Percentiles rank a stretch among this genome's conserved stretches.
Conservation (phyloP, 495 filamentous ascomycete species). For the Tetracladium setigerum region DNA sequence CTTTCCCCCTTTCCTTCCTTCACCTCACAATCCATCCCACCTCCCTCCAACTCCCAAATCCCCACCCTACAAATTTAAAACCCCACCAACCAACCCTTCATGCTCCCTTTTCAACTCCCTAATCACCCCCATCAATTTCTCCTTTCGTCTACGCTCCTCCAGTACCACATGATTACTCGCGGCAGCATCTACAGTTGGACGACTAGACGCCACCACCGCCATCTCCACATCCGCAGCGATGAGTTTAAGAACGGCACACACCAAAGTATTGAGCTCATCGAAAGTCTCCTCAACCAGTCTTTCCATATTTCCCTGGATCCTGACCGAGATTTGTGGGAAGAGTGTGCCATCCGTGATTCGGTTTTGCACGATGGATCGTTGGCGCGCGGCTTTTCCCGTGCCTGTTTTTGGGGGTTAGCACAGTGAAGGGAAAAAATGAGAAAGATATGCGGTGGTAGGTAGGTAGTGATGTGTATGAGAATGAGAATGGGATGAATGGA, state of each 20-base stretch:
- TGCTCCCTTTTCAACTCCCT: not conserved
- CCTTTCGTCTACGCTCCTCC: slow-evolving; percentile 1
- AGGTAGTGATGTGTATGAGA: no score
- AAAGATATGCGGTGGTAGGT: no score
- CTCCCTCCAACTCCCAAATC: not conserved
- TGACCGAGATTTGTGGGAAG: slow-evolving; percentile 8
- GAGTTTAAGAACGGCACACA: not conserved
- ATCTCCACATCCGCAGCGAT: slow-evolving; percentile 5
- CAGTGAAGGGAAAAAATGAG: no score
- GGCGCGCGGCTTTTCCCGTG: slow-evolving; percentile 1
- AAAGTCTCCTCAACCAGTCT: slow-evolving; percentile 1
- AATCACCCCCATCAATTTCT: slow-evolving; percentile 3
- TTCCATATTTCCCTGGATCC: slow-evolving; percentile 2
- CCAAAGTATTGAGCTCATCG: not conserved
- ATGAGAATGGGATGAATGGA: not conserved
- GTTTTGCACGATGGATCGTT: slow-evolving; percentile 1
- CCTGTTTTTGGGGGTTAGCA: no score
- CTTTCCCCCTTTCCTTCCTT: no score
- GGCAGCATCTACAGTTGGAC: not conserved
- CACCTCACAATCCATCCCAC: not conserved
- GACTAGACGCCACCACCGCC: slow-evolving; percentile 2
- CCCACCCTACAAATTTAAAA: not conserved
- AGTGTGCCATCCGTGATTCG: slow-evolving; percentile 10
- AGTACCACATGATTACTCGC: not conserved
- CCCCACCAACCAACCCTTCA: slow-evolving; percentile 3